Conservation (phyloP, 1,139 yeast species). For the Taphrina flavorubra region DNA sequence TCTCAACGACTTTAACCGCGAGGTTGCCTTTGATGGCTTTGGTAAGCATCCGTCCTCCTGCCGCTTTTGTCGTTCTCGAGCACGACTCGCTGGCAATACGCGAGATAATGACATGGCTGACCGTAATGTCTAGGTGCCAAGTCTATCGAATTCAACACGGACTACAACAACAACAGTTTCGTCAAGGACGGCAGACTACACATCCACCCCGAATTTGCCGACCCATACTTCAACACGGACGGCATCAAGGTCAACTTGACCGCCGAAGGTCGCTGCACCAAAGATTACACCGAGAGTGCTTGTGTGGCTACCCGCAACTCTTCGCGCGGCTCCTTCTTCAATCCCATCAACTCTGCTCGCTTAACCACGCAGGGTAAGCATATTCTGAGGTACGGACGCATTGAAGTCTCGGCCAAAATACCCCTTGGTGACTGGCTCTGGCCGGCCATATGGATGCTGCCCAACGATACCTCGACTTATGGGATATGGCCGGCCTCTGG, state of each 20-base stretch:
- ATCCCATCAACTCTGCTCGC: slow-evolving; percentile 45
- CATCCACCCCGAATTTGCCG: slow-evolving; percentile 44
- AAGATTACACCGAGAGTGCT: slow-evolving; percentile 20
- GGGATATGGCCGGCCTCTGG: slow-evolving; percentile 47
- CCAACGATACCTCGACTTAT: slow-evolving; percentile 40
- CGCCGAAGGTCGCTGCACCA: slow-evolving; percentile 43
- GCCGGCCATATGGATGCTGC: slow-evolving; percentile 47
- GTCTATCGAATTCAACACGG: slow-evolving; percentile 44
- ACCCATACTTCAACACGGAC: slow-evolving; percentile 41
- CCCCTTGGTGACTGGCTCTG: slow-evolving; percentile 46
- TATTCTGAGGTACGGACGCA: slow-evolving; percentile 43
- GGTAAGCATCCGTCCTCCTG: slow-evolving; percentile 1
- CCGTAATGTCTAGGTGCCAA: slow-evolving; percentile 7
- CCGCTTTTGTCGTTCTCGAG: too few species aligned
- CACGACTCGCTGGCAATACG: not conserved
- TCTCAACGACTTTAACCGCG: slow-evolving; percentile 43
- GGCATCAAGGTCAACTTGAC: slow-evolving; percentile 45
- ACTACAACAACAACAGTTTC: slow-evolving; percentile 42
- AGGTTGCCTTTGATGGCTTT: slow-evolving; percentile 44
- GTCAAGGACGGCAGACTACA: slow-evolving; percentile 43
- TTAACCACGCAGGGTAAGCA: slow-evolving; percentile 43
- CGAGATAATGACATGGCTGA: not conserved
- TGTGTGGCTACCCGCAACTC: slow-evolving; percentile 44
- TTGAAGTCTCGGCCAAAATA: slow-evolving; percentile 44
- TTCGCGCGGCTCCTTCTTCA: slow-evolving; percentile 42